Percentiles rank a stretch among this genome's conserved stretches.
phyloP scores from a whole-genome alignment of 495 filamentous ascomycete genomes.

The Trichocladium uniseriatum region DNA sequence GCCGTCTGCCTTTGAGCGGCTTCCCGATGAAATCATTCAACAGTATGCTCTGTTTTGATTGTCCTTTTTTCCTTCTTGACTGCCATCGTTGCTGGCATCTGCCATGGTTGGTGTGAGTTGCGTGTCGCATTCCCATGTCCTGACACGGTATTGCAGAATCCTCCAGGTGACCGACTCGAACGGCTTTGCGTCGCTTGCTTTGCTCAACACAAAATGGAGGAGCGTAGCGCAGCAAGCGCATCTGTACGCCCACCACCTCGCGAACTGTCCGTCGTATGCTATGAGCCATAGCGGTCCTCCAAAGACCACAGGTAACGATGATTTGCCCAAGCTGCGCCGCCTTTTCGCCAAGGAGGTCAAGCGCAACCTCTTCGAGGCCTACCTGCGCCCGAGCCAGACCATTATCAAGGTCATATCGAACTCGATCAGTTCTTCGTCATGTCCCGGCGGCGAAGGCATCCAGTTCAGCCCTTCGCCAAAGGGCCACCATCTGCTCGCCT shows the following conservation, averaged over 20 bases:
- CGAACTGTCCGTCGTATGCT: constrained; percentile 58
- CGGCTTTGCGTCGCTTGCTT: constrained; percentile 71
- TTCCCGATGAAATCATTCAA: constrained; percentile 44
- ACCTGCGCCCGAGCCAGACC: constrained; percentile 59
- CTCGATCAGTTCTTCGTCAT: constrained; percentile 72
- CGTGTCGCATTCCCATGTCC: not conserved
- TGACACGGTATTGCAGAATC: constrained; percentile 45
- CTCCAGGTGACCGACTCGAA: constrained; percentile 65
- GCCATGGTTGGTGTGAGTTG: not conserved
- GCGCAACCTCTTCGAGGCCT: constrained; percentile 72
- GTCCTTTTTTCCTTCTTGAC: not conserved
- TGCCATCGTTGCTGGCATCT: not conserved
- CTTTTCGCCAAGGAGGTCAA: constrained; percentile 64
- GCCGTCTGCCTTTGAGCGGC: constrained; percentile 32
- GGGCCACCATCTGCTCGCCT: constrained; percentile 64
- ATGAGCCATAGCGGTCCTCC: constrained; percentile 40
- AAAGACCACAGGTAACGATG: constrained; percentile 38
- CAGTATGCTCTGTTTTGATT: constrained; percentile 30
- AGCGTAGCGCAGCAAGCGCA: constrained; percentile 58
- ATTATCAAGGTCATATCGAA: constrained; percentile 71
- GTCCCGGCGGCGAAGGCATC: constrained; percentile 76
- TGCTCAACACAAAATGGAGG: constrained; percentile 74
- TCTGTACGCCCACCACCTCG: constrained; percentile 70
- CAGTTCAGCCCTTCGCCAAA: constrained; percentile 70
- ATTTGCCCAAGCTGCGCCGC: constrained; percentile 50